phyloP scores from a whole-genome alignment of 129 eudicot species.

The Lactuca sativa region DNA sequence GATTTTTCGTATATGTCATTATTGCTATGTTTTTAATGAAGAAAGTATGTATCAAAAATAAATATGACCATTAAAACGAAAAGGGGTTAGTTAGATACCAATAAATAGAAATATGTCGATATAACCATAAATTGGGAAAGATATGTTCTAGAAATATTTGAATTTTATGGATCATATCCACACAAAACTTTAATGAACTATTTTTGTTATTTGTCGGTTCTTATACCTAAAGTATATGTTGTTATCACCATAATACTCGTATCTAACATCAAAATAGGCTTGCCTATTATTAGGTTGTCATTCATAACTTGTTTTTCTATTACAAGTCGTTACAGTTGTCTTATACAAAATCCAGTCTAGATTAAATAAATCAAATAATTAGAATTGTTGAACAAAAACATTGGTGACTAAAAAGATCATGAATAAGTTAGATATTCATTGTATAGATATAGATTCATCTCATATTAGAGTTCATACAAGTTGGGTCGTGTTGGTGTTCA shows the following conservation, averaged over 20 bases:
- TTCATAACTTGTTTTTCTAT: background rate
- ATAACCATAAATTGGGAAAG: background rate
- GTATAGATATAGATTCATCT: too few relatives aligned
- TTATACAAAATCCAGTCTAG: too few relatives aligned
- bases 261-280: background rate
- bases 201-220: background rate
- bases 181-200: background rate
- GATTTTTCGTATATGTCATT: too few relatives aligned
- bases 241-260: background rate
- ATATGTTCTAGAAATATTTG: background rate
- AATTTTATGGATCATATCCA: background rate
- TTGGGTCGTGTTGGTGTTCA: too few relatives aligned
- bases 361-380: too few relatives aligned
- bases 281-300: background rate
- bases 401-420: too few relatives aligned
- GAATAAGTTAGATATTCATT: too few relatives aligned
- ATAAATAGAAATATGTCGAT: background rate
- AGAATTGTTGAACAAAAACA: too few relatives aligned
- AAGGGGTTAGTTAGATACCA: background rate
- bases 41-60: too few relatives aligned
- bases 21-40: too few relatives aligned
- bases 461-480: too few relatives aligned
- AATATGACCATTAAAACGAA: background rate
- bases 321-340: too few relatives aligned
- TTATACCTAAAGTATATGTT: background rate